Conservation (phyloP, 192 early-diverging fungal species). For the Lunasporangiospora selenospora region DNA sequence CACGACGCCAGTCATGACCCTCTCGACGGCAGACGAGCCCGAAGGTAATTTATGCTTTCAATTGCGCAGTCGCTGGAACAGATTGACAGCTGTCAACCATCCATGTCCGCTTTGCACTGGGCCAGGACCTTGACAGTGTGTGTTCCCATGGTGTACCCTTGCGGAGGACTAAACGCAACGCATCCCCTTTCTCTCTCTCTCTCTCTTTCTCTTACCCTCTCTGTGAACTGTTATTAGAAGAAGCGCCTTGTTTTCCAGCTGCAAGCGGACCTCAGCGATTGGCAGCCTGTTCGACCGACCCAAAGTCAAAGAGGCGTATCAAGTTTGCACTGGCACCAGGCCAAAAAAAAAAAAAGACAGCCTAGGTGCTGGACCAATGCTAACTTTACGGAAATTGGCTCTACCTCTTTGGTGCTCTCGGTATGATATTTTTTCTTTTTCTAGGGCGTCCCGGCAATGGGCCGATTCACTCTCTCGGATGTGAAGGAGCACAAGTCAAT, state of each 20-base stretch:
- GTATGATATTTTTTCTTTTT: too few species aligned
- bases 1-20: constrained; percentile 24
- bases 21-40: constrained; percentile 31
- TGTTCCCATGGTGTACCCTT: too few species aligned
- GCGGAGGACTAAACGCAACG: too few species aligned
- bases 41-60: constrained; percentile 12
- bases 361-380: not conserved
- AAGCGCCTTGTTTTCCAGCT: constrained; percentile 43
- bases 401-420: too few species aligned
- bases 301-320: constrained; percentile 45
- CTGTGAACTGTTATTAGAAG: not conserved
- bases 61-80: not conserved
- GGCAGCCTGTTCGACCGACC: constrained; percentile 44
- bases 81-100: not conserved
- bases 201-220: not conserved
- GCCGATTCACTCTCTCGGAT: constrained; percentile 74
- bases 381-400: too few species aligned
- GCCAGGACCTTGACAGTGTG: too few species aligned
- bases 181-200: not conserved
- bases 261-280: constrained; percentile 39
- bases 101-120: not conserved
- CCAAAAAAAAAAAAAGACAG: constrained; percentile 30
- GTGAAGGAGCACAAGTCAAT: constrained; percentile 76
- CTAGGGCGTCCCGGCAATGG: constrained; percentile 62
- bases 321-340: constrained; percentile 90